Evolutionary conservation across 768 basidiomycete species (phyloP), one percentile per base, ranked within the genome.

Genomic region (Gelatoporia subvermispora): DNA sequence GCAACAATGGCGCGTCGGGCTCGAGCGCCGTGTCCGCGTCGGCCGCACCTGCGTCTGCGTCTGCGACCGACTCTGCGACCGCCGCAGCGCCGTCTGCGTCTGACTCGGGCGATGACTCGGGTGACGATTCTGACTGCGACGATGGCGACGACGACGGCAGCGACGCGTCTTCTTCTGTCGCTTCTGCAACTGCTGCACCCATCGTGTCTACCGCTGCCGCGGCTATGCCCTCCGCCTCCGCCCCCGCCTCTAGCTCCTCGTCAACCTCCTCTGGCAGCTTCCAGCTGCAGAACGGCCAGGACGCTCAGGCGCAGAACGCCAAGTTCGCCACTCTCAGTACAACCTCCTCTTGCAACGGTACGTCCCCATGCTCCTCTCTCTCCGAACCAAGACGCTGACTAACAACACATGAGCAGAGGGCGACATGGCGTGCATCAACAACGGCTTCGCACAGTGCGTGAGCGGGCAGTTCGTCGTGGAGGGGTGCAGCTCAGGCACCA

Each of bases 401-500:
- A 39, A 28, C 25, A 44, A 13, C 2, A 21, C 21, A 11, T 42
- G 17, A n/a, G n/a, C 53, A 68, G 71, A 56, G 23, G 68, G 64
- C 25, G 57, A 65, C 25, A 37, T 66, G 16, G 73, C 69, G 1
- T 75, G 73, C 51, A 54, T 75, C 36, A 41, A 53, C 25, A 60
- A 62, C 11, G 51, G 48, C 7, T 75, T 75, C 50, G 71, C 72
- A 34, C 72, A 74, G 51, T 76, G 75, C 55, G 62, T 66, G 18
- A 56, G 56, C 41, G 68, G 68, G 37, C 58, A 61, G 48, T 76
- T 69, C 51, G 58, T 56, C 0, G 41, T 60, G 17, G 62, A 65
- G 3, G 43, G 52, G 4, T 76, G 75, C 56, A 59, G 61, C 2
- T 55, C 54, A 10, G 54, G 63, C 5, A 47, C 50, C 7, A 47